Percentiles rank a stretch among this genome's conserved stretches.
Evolutionary conservation across 768 basidiomycete species (phyloP).

Genomic region (Psilocybe sp.): DNA sequence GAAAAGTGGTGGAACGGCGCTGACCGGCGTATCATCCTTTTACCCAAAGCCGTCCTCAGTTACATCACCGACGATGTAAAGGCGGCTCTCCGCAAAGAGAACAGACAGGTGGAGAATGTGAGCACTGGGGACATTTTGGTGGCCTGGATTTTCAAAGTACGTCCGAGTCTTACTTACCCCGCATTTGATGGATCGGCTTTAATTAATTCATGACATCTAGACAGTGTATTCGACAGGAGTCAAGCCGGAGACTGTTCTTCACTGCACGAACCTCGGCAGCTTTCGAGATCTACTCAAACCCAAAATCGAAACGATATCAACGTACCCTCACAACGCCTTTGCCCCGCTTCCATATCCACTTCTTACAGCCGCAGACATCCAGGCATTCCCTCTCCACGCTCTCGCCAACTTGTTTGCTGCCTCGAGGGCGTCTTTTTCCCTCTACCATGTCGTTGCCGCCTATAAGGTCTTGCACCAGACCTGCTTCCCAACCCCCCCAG

Average conservation of each 20-base stretch:
- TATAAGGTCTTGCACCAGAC: constrained; percentile 22
- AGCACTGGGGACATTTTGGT: constrained; percentile 38
- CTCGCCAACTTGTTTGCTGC: constrained; percentile 20
- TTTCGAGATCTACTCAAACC: constrained; percentile 27
- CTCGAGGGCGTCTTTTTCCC: constrained; percentile 17
- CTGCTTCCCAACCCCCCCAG: constrained; percentile 30
- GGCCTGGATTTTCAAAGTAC: constrained; percentile 40
- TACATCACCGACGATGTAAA: constrained; percentile 29
- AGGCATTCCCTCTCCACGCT: constrained; percentile 25
- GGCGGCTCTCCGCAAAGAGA: constrained; percentile 17
- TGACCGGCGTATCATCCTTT: constrained; percentile 27
- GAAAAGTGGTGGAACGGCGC: constrained; percentile 37
- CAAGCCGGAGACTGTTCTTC: constrained; percentile 24
- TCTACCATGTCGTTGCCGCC: constrained; percentile 28
- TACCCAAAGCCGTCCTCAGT: constrained; percentile 28
- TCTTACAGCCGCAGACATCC: constrained; percentile 31
- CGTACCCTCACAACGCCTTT: constrained; percentile 38
- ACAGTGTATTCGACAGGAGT: constrained; percentile 32
- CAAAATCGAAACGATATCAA: constrained; percentile 14
- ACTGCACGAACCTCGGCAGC: constrained; percentile 36
- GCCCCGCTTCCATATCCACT: constrained; percentile 38
- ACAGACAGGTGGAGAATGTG: constrained; percentile 13
- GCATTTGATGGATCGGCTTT: background rate
- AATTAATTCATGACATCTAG: constrained; percentile 17
- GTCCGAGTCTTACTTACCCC: background rate